Evolutionary conservation across 1,284 basidiomycete genomes (phyloP).

Genomic region (Cryptococcus sp.): DNA sequence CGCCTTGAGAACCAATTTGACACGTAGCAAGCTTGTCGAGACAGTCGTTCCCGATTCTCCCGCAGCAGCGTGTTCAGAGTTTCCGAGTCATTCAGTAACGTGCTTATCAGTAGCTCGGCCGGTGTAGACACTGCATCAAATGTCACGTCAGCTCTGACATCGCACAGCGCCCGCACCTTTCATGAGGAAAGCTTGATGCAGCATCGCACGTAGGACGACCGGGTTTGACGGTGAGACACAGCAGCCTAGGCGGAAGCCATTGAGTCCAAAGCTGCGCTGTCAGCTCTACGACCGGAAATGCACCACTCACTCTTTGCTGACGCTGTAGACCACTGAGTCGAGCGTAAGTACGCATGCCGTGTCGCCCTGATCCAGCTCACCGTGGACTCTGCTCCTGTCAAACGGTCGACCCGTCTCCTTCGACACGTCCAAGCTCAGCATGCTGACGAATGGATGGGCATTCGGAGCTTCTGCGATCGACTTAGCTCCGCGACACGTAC

Average conservation of each 20-base stretch:
- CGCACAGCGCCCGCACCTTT: slow-evolving; percentile 22
- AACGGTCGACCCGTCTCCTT: slow-evolving; percentile 41
- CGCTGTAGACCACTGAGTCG: slow-evolving; percentile 36
- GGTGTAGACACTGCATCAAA: slow-evolving; percentile 23
- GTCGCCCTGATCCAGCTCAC: slow-evolving; percentile 6
- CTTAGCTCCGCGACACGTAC: neutral
- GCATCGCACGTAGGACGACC: slow-evolving; percentile 40
- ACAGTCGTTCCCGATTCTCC: slow-evolving; percentile 30
- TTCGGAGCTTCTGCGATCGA: slow-evolving; percentile 19
- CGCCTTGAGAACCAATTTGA: slow-evolving; percentile 34
- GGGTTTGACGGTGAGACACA: slow-evolving; percentile 49
- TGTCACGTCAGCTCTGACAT: slow-evolving; percentile 6
- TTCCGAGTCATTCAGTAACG: slow-evolving; percentile 22
- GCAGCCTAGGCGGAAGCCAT: slow-evolving; percentile 48
- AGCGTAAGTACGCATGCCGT: neutral
- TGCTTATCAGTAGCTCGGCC: slow-evolving; percentile 34
- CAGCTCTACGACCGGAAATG: neutral
- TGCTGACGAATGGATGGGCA: slow-evolving; percentile 41
- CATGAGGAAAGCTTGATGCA: slow-evolving; percentile 34
- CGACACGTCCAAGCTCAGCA: slow-evolving; percentile 46
- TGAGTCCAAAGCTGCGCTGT: slow-evolving; percentile 43
- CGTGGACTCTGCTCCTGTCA: slow-evolving; percentile 42
- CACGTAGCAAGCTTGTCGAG: slow-evolving; percentile 27
- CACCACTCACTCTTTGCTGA: slow-evolving; percentile 44
- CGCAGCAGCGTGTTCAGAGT: slow-evolving; percentile 28